Conservation (phyloP, 352 stramenopile species). For the Phytophthora tubulina region DNA sequence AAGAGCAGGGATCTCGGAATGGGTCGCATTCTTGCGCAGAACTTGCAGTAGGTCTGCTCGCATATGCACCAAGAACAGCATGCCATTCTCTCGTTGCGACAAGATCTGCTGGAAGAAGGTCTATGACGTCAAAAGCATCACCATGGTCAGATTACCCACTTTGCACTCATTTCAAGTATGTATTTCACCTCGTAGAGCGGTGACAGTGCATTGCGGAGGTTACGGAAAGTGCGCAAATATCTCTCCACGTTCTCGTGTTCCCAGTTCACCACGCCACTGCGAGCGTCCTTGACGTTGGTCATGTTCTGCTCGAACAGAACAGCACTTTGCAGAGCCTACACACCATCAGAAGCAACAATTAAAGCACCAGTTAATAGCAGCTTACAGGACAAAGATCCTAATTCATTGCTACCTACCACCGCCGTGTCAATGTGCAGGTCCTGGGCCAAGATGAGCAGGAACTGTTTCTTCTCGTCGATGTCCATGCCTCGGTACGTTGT, state of each 20-base stretch:
- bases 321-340: slow-evolving; percentile 55
- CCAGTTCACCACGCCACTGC: slow-evolving; percentile 58
- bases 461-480: slow-evolving; percentile 86
- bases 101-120: slow-evolving; percentile 88
- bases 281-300: slow-evolving; percentile 50
- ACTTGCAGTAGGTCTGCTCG: slow-evolving; percentile 75
- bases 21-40: slow-evolving; percentile 62
- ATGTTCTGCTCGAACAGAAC: slow-evolving; percentile 67
- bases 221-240: slow-evolving; percentile 79
- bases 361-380: not conserved
- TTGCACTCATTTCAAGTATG: not conserved
- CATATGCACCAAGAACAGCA: slow-evolving; percentile 87
- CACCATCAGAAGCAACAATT: not conserved
- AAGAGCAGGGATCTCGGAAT: slow-evolving; percentile 58
- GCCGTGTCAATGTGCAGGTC: slow-evolving; percentile 76
- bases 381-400: not conserved
- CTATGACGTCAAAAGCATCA: slow-evolving; percentile 33
- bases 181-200: slow-evolving; percentile 69
- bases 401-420: slow-evolving; percentile 35
- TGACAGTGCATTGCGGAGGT: slow-evolving; percentile 61
- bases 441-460: slow-evolving; percentile 78
- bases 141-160: not conserved
- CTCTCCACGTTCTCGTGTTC: slow-evolving; percentile 77
- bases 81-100: slow-evolving; percentile 80
- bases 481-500: slow-evolving; percentile 68